Evolutionary conservation across 441 rosid species (phyloP).

Genomic region (Flueggea neowawraea): DNA sequence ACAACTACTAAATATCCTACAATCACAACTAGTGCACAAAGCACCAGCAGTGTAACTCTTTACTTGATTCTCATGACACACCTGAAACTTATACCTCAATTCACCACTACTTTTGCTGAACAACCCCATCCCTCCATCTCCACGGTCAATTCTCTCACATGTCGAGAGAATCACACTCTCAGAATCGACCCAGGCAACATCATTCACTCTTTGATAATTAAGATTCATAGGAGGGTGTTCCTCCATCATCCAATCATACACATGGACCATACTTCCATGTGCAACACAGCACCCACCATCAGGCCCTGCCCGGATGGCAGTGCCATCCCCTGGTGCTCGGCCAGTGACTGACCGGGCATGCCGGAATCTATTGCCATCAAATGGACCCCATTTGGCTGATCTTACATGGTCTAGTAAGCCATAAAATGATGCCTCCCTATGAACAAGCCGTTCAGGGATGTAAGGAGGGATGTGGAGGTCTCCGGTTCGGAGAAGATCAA

Average conservation of each 20-base stretch:
- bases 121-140: too few species aligned
- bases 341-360: slow-evolving; percentile 54
- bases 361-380: slow-evolving; percentile 77
- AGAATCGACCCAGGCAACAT: too few species aligned
- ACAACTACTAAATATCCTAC: too few species aligned
- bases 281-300: slow-evolving; percentile 95
- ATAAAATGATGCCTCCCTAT: slow-evolving; percentile 78
- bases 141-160: too few species aligned
- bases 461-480: slow-evolving; percentile 66
- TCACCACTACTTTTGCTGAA: too few species aligned
- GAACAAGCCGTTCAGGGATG: slow-evolving; percentile 61
- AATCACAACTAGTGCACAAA: too few species aligned
- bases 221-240: slow-evolving; percentile 75
- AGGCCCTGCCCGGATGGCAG: slow-evolving; percentile 87
- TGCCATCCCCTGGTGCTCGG: slow-evolving; percentile 89
- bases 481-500: slow-evolving; percentile 95
- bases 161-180: too few species aligned
- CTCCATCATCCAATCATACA: slow-evolving; percentile 87
- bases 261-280: slow-evolving; percentile 86
- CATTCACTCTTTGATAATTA: slow-evolving; percentile 89
- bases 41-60: too few species aligned
- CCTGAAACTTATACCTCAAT: too few species aligned
- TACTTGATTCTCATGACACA: too few species aligned
- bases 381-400: slow-evolving; percentile 75
- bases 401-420: slow-evolving; percentile 83